Evolutionary conservation across 2,329 filamentous ascomycete genomes (phyloP).

Genomic region (Sporothrix variecibatus): DNA sequence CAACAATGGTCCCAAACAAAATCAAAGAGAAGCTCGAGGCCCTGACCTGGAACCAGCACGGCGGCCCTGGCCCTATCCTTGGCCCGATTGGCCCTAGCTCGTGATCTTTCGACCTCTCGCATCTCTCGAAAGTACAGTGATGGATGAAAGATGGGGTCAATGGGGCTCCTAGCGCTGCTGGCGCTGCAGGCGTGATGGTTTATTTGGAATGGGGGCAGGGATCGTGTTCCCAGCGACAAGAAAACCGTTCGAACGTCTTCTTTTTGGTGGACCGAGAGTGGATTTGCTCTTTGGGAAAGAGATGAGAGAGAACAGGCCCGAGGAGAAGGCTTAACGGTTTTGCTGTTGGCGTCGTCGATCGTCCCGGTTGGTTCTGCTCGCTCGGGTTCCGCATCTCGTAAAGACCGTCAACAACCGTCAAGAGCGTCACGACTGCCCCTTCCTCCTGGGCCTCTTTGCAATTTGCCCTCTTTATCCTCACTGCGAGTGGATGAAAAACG

Average conservation of each 20-base stretch:
- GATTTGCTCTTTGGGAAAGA: background rate
- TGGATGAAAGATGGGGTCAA: conserved; percentile 5
- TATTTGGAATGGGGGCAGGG: conserved; percentile 7
- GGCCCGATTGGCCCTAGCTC: background rate
- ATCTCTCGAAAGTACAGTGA: background rate
- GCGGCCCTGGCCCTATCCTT: background rate
- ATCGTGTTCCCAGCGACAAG: background rate
- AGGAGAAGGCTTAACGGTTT: conserved; percentile 6
- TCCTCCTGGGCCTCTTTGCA: background rate
- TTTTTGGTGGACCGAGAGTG: background rate
- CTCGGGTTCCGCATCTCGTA: conserved; percentile 1
- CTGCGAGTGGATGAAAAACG: background rate
- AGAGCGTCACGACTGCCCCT: background rate
- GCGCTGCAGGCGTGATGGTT: background rate
- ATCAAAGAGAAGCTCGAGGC: background rate
- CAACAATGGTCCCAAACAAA: background rate
- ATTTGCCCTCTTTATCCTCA: background rate
- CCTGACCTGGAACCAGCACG: background rate
- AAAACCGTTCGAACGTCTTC: background rate
- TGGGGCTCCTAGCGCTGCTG: background rate
- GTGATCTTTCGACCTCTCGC: background rate
- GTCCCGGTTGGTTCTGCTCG: background rate
- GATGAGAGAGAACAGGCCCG: background rate
- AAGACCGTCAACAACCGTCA: background rate
- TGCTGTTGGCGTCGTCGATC: conserved; percentile 1